Evolutionary conservation across 2,329 filamentous ascomycete genomes (phyloP), one percentile per base, ranked within the genome.

Genomic region (Calonectria pteridis): DNA sequence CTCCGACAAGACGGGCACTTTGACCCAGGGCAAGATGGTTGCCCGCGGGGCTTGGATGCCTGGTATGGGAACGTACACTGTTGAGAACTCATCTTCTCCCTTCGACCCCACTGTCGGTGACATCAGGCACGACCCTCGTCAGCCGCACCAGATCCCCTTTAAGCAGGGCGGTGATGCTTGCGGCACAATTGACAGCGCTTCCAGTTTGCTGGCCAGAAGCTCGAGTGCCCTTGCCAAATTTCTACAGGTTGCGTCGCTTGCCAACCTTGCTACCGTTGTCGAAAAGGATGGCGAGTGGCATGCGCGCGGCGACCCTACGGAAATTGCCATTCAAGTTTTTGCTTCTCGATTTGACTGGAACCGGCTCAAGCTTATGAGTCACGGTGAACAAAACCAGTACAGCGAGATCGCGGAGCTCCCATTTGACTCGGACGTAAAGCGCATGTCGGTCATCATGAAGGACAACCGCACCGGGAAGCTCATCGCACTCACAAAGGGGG

Each of bases 311-410:
- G 92, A 93, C 76, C 91, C 92, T 0, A 84, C 83, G 0, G 93
- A 95, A 77, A 94, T 95, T 74, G 93, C 93, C 2, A 93, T 95
- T 58, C 93, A 94, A 77, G 93, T 95, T 0, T 94, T 95, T 79
- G 92, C 92, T 11, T 90, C 89, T 53, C 90, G 93, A 16, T 95
- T 95, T 81, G 86, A 90, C 69, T 91, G 91, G 87, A 91, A 92
- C 73, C 87, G 90, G 11, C 85, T 88, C n/a, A 84, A 85, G 9
- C 88, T 90, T 76, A 88, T 87, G 0, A 84, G 55, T 20, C 55
- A 86, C 16, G 89, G 88, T 2, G 85, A 89, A 1, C 84, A 84
- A 4, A 85, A 89, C 0, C 78, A 85, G 31, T 93, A 91, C 91
- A 85, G 84, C 29, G 87, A 93, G 76, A 84, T 92, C 31, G 90